Evolutionary conservation across 2,329 filamentous ascomycete genomes (phyloP), one percentile per base, ranked within the genome.

Genomic region (Neobulgaria alba): DNA sequence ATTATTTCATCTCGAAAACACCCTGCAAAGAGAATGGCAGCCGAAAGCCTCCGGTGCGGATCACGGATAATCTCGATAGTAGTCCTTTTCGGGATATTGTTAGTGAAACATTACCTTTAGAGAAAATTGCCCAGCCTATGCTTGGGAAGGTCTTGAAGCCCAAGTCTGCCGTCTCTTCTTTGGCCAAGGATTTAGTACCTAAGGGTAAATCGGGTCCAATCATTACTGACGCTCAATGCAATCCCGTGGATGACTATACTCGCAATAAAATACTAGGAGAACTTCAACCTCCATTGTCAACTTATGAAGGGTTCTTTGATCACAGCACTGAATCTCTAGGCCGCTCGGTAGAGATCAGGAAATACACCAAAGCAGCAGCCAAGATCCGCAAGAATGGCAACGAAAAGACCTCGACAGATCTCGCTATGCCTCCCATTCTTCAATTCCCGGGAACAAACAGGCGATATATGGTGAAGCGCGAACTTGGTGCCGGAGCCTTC

Each of bases 401-500:
- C 19, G 59, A 79, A 31, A 84, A 87, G 51, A 82, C 76, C 36
- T 68, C 71, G 2, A 72, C 71, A 8, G 75, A 76, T 18, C 61
- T 78, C 2, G 64, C 72, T 1, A 66, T 75, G 32, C 72, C 78
- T 0, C 78, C 85, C 0, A 67, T 74, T 3, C 69, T 96, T 16
- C 68, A 76, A 31, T 85, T 95, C 45, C 70, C 76, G 0, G 77
- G 77, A 29, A 71, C 75, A 2, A 65, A 73, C 16, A 70, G 79
- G 29, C 74, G 72, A 31, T 98, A 95, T 61, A 82, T 77, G 1
- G 64, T 96, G 42, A 86, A 83, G 57, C 78, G 82, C 36, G 88
- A 96, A 60, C 77, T 98, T 10, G 92, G 92, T 1, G 85, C 88
- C 19, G 92, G 92, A 7, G 92, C 92, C 1, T 98, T 93, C 63